phyloP scores from a whole-genome alignment of 495 filamentous ascomycete genomes.

The Glutinoglossum americanum region DNA sequence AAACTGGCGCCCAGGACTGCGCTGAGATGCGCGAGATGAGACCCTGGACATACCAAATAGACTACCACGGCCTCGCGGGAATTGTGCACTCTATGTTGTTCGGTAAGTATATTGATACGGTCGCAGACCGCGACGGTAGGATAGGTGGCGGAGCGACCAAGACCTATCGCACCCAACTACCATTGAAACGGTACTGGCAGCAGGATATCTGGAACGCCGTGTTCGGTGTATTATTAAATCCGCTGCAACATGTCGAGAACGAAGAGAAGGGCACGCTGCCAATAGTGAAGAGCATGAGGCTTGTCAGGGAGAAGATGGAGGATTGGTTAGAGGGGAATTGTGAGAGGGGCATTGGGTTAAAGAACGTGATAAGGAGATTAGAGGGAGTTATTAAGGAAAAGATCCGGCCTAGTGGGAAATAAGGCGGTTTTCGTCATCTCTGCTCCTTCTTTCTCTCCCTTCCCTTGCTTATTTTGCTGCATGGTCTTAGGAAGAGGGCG shows the following conservation, averaged over 20 bases:
- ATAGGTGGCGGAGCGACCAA: slow-evolving; percentile 29
- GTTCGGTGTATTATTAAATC: slow-evolving; percentile 79
- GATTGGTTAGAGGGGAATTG: slow-evolving; percentile 56
- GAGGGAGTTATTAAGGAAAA: slow-evolving; percentile 46
- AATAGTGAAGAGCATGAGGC: slow-evolving; percentile 39
- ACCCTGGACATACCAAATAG: slow-evolving; percentile 90
- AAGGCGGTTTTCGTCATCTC: neutral
- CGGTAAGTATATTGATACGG: slow-evolving; percentile 81
- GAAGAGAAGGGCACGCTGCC: slow-evolving; percentile 44
- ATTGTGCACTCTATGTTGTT: slow-evolving; percentile 74
- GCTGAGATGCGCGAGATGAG: slow-evolving; percentile 81
- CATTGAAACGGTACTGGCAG: slow-evolving; percentile 87
- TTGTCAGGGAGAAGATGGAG: slow-evolving; percentile 62
- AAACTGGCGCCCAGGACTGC: slow-evolving; percentile 63
- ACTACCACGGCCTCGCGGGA: slow-evolving; percentile 80
- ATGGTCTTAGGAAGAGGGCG: neutral
- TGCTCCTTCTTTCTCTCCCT: neutral
- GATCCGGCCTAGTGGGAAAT: slow-evolving; percentile 17
- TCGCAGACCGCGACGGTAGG: slow-evolving; percentile 15
- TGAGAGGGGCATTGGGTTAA: slow-evolving; percentile 56
- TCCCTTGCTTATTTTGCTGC: neutral
- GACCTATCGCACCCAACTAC: slow-evolving; percentile 51
- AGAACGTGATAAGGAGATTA: slow-evolving; percentile 34
- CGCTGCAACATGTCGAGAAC: slow-evolving; percentile 32
- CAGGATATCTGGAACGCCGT: slow-evolving; percentile 65